Evolutionary conservation across 495 filamentous ascomycete species (phyloP).

Genomic region (Poronia punctata): DNA sequence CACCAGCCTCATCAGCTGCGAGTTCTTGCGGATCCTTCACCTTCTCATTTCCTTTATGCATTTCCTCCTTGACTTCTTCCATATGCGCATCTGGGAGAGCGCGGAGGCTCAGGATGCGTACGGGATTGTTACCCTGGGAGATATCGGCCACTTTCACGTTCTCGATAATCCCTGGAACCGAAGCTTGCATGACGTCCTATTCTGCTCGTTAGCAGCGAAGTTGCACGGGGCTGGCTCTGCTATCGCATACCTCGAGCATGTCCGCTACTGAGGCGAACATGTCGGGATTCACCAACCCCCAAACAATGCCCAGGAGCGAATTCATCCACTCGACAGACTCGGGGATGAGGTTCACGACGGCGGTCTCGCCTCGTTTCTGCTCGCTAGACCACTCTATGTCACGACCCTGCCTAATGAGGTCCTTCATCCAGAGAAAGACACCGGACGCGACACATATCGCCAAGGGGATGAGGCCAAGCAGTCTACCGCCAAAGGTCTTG

Average conservation of each 20-base stretch:
- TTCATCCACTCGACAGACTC: slow-evolving; percentile 95
- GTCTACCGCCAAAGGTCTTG: slow-evolving; percentile 66
- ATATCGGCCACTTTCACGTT: slow-evolving; percentile 96
- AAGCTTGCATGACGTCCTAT: slow-evolving; percentile 89
- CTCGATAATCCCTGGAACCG: slow-evolving; percentile 79
- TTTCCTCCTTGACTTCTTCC: slow-evolving; percentile 67
- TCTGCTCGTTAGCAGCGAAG: too few species aligned
- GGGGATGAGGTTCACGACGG: slow-evolving; percentile 77
- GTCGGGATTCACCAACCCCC: slow-evolving; percentile 87
- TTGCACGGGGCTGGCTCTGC: too few species aligned
- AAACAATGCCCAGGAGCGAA: slow-evolving; percentile 68
- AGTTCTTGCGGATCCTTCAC: slow-evolving; percentile 80
- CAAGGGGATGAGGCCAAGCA: slow-evolving; percentile 69
- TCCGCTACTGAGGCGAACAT: slow-evolving; percentile 67
- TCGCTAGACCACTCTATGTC: slow-evolving; percentile 87
- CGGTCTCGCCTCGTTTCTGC: slow-evolving; percentile 73
- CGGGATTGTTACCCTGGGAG: slow-evolving; percentile 81
- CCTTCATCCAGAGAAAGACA: slow-evolving; percentile 82
- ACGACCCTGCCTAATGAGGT: slow-evolving; percentile 70
- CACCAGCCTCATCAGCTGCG: slow-evolving; percentile 83
- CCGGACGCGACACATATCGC: slow-evolving; percentile 61
- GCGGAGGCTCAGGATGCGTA: slow-evolving; percentile 83
- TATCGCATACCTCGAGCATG: slow-evolving; percentile 34
- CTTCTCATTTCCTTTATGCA: slow-evolving; percentile 70
- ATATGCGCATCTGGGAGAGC: slow-evolving; percentile 80